Evolutionary conservation across 106 monocot species (phyloP).

Genomic region (Dioscorea dumetorum): DNA sequence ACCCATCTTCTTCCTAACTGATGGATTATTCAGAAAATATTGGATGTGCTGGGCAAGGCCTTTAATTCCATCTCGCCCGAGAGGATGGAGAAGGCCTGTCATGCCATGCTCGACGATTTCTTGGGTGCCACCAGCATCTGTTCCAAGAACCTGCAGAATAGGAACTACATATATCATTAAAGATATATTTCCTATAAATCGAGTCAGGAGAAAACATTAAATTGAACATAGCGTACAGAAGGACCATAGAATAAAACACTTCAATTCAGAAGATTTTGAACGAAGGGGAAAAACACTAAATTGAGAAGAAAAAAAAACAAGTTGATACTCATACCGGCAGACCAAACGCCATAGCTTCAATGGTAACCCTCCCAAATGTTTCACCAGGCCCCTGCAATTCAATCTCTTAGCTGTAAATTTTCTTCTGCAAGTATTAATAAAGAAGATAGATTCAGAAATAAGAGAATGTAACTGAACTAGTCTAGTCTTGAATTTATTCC

Average conservation of each 20-base stretch:
- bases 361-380: slow-evolving; percentile 95
- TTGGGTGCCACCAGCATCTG: slow-evolving; percentile 82
- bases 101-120: slow-evolving; percentile 76
- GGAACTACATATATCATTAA: background rate
- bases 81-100: slow-evolving; percentile 83
- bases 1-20: slow-evolving; percentile 58
- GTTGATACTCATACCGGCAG: slow-evolving; percentile 53
- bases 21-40: slow-evolving; percentile 40
- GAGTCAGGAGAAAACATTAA: background rate
- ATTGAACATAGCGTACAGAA: background rate
- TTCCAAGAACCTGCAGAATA: slow-evolving; percentile 66
- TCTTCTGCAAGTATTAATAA: no score
- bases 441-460: no score
- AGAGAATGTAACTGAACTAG: no score
- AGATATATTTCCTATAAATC: background rate
- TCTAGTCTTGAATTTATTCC: no score
- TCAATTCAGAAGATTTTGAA: background rate
- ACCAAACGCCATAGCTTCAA: slow-evolving; percentile 98
- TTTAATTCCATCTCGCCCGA: slow-evolving; percentile 49
- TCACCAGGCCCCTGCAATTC: slow-evolving; percentile 71
- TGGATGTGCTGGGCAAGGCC: slow-evolving; percentile 59
- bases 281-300: background rate
- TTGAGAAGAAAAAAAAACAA: background rate
- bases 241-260: background rate
- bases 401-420: background rate